Evolutionary conservation across 768 basidiomycete species (phyloP).

Genomic region (Phaeotremella fagi): DNA sequence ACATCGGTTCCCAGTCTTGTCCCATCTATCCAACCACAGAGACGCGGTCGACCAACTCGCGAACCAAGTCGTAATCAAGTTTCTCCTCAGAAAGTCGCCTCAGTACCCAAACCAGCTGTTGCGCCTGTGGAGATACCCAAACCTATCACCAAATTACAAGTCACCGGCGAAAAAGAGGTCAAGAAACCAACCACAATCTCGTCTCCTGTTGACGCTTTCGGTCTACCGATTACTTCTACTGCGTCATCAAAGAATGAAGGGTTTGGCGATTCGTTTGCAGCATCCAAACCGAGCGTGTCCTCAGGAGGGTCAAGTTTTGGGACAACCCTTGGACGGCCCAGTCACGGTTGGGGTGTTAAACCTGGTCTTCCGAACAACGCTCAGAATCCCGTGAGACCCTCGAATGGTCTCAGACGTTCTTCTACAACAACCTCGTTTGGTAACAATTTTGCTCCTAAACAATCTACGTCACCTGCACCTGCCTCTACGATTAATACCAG

Average conservation of each 20-base stretch:
- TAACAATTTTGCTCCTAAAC: background rate
- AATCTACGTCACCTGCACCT: background rate
- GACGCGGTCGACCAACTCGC: slow-evolving; percentile 42
- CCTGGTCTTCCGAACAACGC: slow-evolving; percentile 7
- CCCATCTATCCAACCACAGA: slow-evolving; percentile 39
- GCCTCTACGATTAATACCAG: background rate
- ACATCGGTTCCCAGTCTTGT: slow-evolving; percentile 21
- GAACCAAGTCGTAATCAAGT: slow-evolving; percentile 21
- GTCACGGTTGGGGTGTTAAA: slow-evolving; percentile 23
- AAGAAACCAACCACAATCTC: background rate
- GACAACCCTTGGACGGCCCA: slow-evolving; percentile 6
- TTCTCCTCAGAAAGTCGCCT: slow-evolving; percentile 1
- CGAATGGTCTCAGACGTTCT: slow-evolving; percentile 2
- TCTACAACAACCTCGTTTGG: background rate
- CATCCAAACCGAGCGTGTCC: background rate
- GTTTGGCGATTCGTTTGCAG: slow-evolving; percentile 34
- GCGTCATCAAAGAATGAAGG: slow-evolving; percentile 3
- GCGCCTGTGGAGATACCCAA: background rate
- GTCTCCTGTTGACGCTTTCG: slow-evolving; percentile 30
- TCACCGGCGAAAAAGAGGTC: slow-evolving; percentile 22
- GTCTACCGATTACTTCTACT: slow-evolving; percentile 21
- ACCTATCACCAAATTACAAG: slow-evolving; percentile 10
- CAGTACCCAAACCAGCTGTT: background rate
- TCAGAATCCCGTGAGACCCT: background rate
- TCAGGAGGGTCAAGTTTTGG: slow-evolving; percentile 5